Conservation (phyloP, 1,284 basidiomycete genomes). For the Tetrapyrgos nigripes region DNA sequence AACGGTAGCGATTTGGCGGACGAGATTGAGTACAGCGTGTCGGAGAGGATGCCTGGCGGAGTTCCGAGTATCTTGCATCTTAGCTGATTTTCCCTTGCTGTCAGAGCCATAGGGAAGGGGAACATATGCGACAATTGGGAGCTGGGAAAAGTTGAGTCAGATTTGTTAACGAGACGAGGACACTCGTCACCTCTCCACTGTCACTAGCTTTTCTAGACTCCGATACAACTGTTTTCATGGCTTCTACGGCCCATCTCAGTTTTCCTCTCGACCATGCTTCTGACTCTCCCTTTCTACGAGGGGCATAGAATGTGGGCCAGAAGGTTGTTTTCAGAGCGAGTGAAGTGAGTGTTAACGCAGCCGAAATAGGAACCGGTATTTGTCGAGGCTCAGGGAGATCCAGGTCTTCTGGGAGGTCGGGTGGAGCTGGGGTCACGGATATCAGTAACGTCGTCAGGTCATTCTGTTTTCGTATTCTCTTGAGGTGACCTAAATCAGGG, state of each 20-base stretch:
- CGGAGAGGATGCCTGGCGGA: constrained; percentile 78
- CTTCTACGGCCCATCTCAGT: constrained; percentile 76
- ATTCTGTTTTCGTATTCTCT: constrained; percentile 71
- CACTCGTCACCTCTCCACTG: constrained; percentile 60
- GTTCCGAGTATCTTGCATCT: constrained; percentile 73
- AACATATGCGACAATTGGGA: constrained; percentile 81
- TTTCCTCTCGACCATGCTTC: constrained; percentile 73
- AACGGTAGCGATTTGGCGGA: constrained; percentile 68
- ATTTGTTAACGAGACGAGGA: background rate
- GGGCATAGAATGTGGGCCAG: constrained; percentile 87
- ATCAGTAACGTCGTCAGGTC: constrained; percentile 61
- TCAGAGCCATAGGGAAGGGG: constrained; percentile 61
- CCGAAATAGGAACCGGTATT: constrained; percentile 68
- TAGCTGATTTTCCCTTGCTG: constrained; percentile 49
- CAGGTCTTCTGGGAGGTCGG: constrained; percentile 45
- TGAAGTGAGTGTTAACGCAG: constrained; percentile 76
- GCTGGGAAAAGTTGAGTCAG: constrained; percentile 42
- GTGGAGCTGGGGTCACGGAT: constrained; percentile 41
- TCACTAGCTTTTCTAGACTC: constrained; percentile 55
- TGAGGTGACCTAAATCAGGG: constrained; percentile 75
- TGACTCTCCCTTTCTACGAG: constrained; percentile 71
- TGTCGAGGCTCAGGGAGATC: constrained; percentile 56
- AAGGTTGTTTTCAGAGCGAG: constrained; percentile 68
- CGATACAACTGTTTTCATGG: constrained; percentile 58
- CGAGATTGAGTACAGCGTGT: constrained; percentile 82